Evolutionary conservation across 1,284 basidiomycete genomes (phyloP).

Genomic region (Melanopsichium pennsylvanicum): DNA sequence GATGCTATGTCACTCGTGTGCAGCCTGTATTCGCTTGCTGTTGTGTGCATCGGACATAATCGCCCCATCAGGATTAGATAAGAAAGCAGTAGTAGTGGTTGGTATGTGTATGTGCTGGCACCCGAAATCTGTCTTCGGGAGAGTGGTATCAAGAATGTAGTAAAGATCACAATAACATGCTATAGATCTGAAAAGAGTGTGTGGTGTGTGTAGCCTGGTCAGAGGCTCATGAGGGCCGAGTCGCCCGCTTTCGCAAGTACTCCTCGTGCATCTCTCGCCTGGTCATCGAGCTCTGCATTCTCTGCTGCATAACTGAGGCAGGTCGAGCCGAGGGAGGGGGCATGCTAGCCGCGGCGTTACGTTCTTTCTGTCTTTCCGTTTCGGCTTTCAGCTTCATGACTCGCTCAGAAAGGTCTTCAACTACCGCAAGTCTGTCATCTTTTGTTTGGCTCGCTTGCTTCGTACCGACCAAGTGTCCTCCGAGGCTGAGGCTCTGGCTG

Average conservation of each 20-base stretch:
- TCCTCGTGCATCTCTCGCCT: conserved; percentile 36
- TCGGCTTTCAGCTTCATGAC: conserved; percentile 24
- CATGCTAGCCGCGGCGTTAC: conserved; percentile 20
- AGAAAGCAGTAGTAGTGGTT: too few species aligned
- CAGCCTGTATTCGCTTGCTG: too few species aligned
- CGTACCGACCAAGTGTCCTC: background rate
- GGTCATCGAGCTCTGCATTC: conserved; percentile 7
- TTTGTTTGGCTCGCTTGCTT: too few species aligned
- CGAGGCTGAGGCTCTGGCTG: conserved; percentile 5
- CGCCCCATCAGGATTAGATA: too few species aligned
- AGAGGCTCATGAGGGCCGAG: background rate
- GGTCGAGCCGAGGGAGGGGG: conserved; percentile 16
- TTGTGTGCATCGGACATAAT: too few species aligned
- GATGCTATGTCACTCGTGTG: too few species aligned
- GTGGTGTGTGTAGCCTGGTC: too few species aligned
- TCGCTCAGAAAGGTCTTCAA: conserved; percentile 35
- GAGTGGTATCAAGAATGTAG: background rate
- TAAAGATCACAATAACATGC: too few species aligned
- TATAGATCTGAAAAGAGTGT: too few species aligned
- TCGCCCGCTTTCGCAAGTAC: conserved; percentile 19
- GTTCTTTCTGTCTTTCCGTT: conserved; percentile 14
- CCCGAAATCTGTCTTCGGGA: too few species aligned
- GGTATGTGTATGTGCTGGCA: too few species aligned
- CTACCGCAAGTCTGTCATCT: conserved; percentile 24
- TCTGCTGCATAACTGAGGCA: conserved; percentile 3